A percentile compares a stretch with the other conserved stretches of the same genome.
phyloP scores from a whole-genome alignment of 164 flowering plant species.

The Tetracentron sinense region DNA sequence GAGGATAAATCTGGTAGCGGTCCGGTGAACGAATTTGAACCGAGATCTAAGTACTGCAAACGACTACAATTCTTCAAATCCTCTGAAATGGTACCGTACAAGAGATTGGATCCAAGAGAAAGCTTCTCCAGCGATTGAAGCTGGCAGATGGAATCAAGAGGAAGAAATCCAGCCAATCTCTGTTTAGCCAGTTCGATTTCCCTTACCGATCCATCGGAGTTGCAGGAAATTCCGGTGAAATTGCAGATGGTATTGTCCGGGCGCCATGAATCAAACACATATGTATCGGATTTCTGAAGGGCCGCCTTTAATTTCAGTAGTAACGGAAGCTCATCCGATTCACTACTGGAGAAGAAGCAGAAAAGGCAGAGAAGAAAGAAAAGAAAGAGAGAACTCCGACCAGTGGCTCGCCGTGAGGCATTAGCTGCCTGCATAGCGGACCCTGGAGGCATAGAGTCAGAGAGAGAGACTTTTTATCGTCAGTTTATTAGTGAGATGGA shows the following conservation, averaged over 20 bases:
- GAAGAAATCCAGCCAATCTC: conserved; percentile 35
- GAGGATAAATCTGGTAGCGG: conserved; percentile 48
- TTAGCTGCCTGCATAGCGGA: neutral
- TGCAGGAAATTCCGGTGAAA: conserved; percentile 60
- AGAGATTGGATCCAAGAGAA: conserved; percentile 35
- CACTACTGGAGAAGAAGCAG: neutral
- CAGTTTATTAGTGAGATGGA: no score
- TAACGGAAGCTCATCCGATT: conserved; percentile 31
- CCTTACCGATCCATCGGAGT: conserved; percentile 28
- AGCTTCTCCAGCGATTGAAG: conserved; percentile 42
- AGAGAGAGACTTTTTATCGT: no score
- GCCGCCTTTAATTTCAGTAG: conserved; percentile 43
- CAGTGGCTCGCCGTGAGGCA: neutral
- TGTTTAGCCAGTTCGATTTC: conserved; percentile 37
- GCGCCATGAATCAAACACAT: conserved; percentile 43
- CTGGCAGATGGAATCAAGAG: conserved; percentile 47
- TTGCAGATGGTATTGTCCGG: conserved; percentile 26
- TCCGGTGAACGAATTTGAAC: conserved; percentile 42
- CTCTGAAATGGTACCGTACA: conserved; percentile 36
- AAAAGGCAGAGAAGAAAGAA: conserved; percentile 7
- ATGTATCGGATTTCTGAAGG: conserved; percentile 21
- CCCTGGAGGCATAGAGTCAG: no score
- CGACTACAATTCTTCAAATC: conserved; percentile 40
- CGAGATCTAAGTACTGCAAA: conserved; percentile 48
- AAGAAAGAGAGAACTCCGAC: neutral